Conservation (phyloP, 768 basidiomycete species). For the Leucogyrophana mollusca region DNA sequence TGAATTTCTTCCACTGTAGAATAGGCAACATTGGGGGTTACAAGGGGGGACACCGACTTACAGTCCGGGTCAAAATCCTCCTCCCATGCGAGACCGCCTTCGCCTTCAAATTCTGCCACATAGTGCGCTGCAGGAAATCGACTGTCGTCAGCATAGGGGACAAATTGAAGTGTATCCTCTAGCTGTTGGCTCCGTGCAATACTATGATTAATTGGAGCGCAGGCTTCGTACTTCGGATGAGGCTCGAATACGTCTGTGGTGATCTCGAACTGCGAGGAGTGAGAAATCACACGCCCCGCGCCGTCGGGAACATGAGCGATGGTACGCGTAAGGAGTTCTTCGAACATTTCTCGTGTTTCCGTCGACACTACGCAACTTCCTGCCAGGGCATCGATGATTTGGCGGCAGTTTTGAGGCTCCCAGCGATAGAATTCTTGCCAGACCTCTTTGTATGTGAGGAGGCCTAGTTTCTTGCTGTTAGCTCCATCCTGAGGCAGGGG, state of each 20-base stretch:
- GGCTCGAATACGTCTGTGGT: conserved; percentile 14
- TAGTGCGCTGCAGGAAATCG: conserved; percentile 31
- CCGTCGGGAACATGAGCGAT: too few relatives aligned
- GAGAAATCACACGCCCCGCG: not conserved
- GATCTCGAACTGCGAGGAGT: conserved; percentile 9
- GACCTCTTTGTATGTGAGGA: conserved; percentile 30
- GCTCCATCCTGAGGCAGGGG: too few relatives aligned
- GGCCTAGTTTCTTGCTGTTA: conserved; percentile 15
- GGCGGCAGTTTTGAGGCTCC: conserved; percentile 34
- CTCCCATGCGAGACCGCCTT: conserved; percentile 40
- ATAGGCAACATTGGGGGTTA: not conserved
- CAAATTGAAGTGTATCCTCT: conserved; percentile 23
- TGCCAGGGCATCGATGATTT: conserved; percentile 19
- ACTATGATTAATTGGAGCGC: conserved; percentile 41
- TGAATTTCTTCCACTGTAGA: conserved; percentile 47
- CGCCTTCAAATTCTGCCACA: conserved; percentile 22
- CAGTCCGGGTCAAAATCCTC: conserved; percentile 47
- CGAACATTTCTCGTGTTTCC: too few relatives aligned
- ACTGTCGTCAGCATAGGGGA: conserved; percentile 49
- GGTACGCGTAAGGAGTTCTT: too few relatives aligned
- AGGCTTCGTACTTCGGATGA: conserved; percentile 42
- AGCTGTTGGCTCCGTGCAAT: conserved; percentile 9
- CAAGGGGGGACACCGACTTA: conserved; percentile 25
- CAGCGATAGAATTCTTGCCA: conserved; percentile 50
- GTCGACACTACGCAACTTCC: conserved; percentile 1